Base-by-base conservation (phyloP, 371 early-diverging fungal species). In the Mucor velutinosus region DNA sequence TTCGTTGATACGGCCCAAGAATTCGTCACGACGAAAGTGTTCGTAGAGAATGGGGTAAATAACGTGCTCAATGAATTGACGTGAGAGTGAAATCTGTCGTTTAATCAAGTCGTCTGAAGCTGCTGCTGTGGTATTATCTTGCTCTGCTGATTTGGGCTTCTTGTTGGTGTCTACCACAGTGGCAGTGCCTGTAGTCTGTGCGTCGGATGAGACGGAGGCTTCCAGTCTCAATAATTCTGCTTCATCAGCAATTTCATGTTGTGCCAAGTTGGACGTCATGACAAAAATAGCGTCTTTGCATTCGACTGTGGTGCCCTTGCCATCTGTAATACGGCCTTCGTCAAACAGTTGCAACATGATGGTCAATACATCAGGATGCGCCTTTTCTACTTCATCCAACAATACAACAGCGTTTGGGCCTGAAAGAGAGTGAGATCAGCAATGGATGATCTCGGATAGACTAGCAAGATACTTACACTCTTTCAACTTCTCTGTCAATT, bases 251-350 rank as follows among this genome's bases (percentile, higher is more conserved):
- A 91, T 90, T 64, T 87, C 85, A 49, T 86, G 81, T 60, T 90
- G 89, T 2, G 91, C 92, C 33, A 92, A 67, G 61, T 92, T 92
- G 27, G 87, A 86, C 4, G 92, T 92, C 87, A 92, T 89, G 51
- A 92, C 74, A 67, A 92, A 84, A 23, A 92, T 89, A 7, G 90
- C 90, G 68, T 91, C 90, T 37, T 85, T 76, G 75, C 88, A 78
- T 69, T 81, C 81, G 2, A 87, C 85, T 12, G 87, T 87, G 7
- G 83, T 80, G 5, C 85, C 87, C 64, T 81, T 89, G n/a, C 91
- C 90, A 75, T 92, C 92, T 1, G 87, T 87, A 32, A 90, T 78
- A 37, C 89, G 77, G 7, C 92, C 92, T 65, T 92, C 92, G 69
- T 92, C 92, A 58, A 92, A 86, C 8, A 92, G 61, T 70, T 90